Evolutionary conservation across 106 monocot species (phyloP).

Genomic region (Ottelia alismoides): DNA sequence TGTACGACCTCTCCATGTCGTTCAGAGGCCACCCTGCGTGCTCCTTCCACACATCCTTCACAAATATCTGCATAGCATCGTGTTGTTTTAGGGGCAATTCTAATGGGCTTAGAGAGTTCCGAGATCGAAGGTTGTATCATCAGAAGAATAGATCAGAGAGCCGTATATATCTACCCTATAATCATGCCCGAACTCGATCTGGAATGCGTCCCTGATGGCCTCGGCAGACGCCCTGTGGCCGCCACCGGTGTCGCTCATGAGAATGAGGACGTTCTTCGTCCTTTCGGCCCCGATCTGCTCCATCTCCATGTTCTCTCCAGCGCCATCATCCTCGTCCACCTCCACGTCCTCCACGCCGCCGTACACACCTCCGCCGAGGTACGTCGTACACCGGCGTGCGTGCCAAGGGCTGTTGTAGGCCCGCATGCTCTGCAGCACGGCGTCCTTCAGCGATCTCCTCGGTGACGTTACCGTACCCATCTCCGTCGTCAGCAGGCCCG

Average conservation of each 20-base stretch:
- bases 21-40: conserved; percentile 85
- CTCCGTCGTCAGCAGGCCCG: too few relatives aligned
- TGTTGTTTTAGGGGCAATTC: too few relatives aligned
- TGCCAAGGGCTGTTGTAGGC: conserved; percentile 1
- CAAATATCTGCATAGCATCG: conserved; percentile 58
- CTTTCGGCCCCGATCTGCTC: conserved; percentile 29
- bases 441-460: conserved; percentile 8
- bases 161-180: conserved; percentile 19
- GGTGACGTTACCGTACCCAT: conserved; percentile 1
- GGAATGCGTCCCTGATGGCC: conserved; percentile 37
- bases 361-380: too few relatives aligned
- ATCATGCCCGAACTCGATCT: conserved; percentile 25
- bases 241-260: conserved; percentile 46
- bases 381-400: too few relatives aligned
- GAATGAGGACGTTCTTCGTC: conserved; percentile 36
- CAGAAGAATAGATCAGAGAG: too few relatives aligned
- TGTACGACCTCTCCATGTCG: conserved; percentile 95
- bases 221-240: conserved; percentile 36
- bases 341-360: conserved; percentile 11
- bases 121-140: too few relatives aligned
- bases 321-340: conserved; percentile 5
- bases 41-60: conserved; percentile 80
- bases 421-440: conserved; percentile 11
- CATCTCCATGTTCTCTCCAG: conserved; percentile 21
- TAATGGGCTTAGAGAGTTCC: too few relatives aligned